Conservation (phyloP, 2,329 filamentous ascomycete genomes). For the Aspergillus nomiae region DNA sequence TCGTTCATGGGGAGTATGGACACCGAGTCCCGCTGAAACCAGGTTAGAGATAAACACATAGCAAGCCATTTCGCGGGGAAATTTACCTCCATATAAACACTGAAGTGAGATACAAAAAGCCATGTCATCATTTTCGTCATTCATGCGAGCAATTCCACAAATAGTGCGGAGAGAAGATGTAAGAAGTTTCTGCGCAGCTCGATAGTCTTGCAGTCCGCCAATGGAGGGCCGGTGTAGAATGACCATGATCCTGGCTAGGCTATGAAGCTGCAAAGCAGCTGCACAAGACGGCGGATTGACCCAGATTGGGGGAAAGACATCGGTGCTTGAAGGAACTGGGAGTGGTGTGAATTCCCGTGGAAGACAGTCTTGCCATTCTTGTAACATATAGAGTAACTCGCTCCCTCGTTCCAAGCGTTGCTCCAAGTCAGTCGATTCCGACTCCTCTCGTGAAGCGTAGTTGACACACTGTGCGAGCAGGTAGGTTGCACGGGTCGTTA, state of each 20-base stretch:
- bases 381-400: slow-evolving; percentile 50
- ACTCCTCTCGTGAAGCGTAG: slow-evolving; percentile 58
- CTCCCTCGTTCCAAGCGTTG: slow-evolving; percentile 50
- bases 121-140: slow-evolving; percentile 21
- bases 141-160: slow-evolving; percentile 28
- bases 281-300: slow-evolving; percentile 52
- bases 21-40: slow-evolving; percentile 26
- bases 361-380: slow-evolving; percentile 53
- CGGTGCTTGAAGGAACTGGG: slow-evolving; percentile 31
- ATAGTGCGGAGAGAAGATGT: slow-evolving; percentile 26
- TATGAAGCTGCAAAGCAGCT: slow-evolving; percentile 55
- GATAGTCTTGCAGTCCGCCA: slow-evolving; percentile 53
- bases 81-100: slow-evolving; percentile 30
- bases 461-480: slow-evolving; percentile 60
- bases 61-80: not conserved
- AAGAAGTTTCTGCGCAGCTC: slow-evolving; percentile 24
- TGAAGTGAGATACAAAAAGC: slow-evolving; percentile 27
- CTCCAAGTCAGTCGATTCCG: slow-evolving; percentile 44
- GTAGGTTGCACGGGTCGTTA: slow-evolving; percentile 57
- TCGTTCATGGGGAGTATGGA: slow-evolving; percentile 26
- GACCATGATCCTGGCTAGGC: slow-evolving; percentile 56
- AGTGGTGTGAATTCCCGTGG: slow-evolving; percentile 46
- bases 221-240: slow-evolving; percentile 55
- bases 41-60: not conserved
- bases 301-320: slow-evolving; percentile 53